phyloP scores from a whole-genome alignment of 768 basidiomycete species.

The Lentinula sp. region DNA sequence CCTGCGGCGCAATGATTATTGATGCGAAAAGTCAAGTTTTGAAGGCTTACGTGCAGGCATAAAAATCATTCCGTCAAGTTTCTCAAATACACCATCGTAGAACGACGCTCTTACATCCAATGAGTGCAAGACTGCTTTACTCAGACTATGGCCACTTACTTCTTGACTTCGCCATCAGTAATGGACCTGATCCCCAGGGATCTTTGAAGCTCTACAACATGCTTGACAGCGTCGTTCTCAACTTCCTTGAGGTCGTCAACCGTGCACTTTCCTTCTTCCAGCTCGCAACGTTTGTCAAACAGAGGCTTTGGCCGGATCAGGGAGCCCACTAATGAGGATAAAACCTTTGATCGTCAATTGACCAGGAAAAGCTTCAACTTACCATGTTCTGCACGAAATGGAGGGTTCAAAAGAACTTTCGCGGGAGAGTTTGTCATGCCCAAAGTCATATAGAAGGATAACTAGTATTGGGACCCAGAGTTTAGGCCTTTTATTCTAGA shows the following conservation, averaged over 20 bases:
- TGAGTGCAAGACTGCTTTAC: background rate
- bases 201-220: slow-evolving; percentile 48
- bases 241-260: slow-evolving; percentile 35
- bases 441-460: background rate
- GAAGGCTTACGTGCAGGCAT: slow-evolving; percentile 37
- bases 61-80: slow-evolving; percentile 54
- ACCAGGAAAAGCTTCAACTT: background rate
- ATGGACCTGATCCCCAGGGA: slow-evolving; percentile 51
- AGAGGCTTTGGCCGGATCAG: slow-evolving; percentile 49
- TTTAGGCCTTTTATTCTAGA: slow-evolving; percentile 2
- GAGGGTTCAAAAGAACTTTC: slow-evolving; percentile 26
- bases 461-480: background rate
- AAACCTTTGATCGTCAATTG: background rate
- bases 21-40: slow-evolving; percentile 10
- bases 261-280: slow-evolving; percentile 35
- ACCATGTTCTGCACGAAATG: slow-evolving; percentile 47
- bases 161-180: slow-evolving; percentile 55
- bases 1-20: slow-evolving; percentile 21
- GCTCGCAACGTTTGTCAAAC: slow-evolving; percentile 36
- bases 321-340: slow-evolving; percentile 35
- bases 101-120: slow-evolving; percentile 38
- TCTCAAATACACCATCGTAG: slow-evolving; percentile 64
- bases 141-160: slow-evolving; percentile 17
- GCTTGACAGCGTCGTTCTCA: slow-evolving; percentile 49
- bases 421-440: background rate